A percentile compares a stretch with the other conserved stretches of the same genome.
Conservation (phyloP, 768 basidiomycete species). For the Rhodotorula sphaerocarpa region DNA sequence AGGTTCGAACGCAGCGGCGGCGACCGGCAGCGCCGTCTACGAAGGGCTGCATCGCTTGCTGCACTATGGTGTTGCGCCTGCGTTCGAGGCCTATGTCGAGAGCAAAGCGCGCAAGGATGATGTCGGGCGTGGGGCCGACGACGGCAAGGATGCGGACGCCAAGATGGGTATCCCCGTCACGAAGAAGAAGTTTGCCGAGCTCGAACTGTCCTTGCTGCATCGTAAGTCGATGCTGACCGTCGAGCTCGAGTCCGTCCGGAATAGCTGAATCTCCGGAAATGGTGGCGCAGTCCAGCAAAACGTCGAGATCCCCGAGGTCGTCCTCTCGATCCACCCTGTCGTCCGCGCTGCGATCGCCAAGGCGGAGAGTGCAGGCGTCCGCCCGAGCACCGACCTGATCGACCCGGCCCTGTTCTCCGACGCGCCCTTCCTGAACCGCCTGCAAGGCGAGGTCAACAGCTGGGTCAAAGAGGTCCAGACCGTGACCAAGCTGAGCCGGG, state of each 20-base stretch:
- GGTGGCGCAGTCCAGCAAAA: slow-evolving; percentile 72
- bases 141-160: slow-evolving; percentile 33
- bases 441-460: slow-evolving; percentile 86
- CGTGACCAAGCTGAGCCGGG: slow-evolving; percentile 88
- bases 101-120: slow-evolving; percentile 55
- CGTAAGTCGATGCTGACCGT: slow-evolving; percentile 34
- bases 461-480: slow-evolving; percentile 99
- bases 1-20: slow-evolving; percentile 48
- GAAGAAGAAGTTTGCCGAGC: slow-evolving; percentile 98
- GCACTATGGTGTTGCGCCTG: slow-evolving; percentile 89
- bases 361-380: slow-evolving; percentile 45
- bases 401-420: slow-evolving; percentile 72
- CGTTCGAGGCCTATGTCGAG: slow-evolving; percentile 96
- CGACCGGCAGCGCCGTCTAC: slow-evolving; percentile 54
- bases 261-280: too few relatives aligned
- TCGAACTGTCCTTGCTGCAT: slow-evolving; percentile 86
- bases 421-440: slow-evolving; percentile 80
- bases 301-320: slow-evolving; percentile 95
- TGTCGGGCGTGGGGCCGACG: slow-evolving; percentile 9
- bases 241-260: too few relatives aligned
- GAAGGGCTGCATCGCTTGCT: slow-evolving; percentile 92
- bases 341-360: slow-evolving; percentile 76
- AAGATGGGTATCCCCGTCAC: slow-evolving; percentile 88
- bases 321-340: slow-evolving; percentile 79
- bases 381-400: slow-evolving; percentile 64